Conservation (phyloP, 306 rosid genomes). For the Hippophae gyantsensis region DNA sequence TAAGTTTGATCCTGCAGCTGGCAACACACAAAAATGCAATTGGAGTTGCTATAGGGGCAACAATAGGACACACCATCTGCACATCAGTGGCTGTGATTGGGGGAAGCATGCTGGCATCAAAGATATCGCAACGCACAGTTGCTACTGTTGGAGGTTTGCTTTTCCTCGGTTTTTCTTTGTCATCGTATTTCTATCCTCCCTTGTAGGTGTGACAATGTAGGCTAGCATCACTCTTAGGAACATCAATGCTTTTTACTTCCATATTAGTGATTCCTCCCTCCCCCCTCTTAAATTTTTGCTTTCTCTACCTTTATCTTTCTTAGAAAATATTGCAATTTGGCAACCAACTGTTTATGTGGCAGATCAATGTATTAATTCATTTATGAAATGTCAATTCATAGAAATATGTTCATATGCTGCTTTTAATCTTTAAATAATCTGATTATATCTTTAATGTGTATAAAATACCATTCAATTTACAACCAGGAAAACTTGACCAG, state of each 20-base stretch:
- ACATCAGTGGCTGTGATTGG: constrained; percentile 93
- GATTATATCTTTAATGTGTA: too few species aligned
- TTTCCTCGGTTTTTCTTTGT: constrained; percentile 85
- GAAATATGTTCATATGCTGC: too few species aligned
- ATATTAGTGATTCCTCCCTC: background rate
- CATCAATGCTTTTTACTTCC: constrained; percentile 14
- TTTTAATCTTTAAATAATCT: too few species aligned
- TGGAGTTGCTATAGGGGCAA: constrained; percentile 92
- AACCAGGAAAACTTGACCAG: too few species aligned
- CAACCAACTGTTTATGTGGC: too few species aligned
- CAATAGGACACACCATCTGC: constrained; percentile 86
- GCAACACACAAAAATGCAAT: constrained; percentile 96
- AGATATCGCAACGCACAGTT: constrained; percentile 90
- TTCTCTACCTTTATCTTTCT: too few species aligned
- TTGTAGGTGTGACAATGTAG: constrained; percentile 35
- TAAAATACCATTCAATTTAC: too few species aligned
- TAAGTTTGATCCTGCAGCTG: constrained; percentile 41
- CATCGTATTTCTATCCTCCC: constrained; percentile 94
- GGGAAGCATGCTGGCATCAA: constrained; percentile 98
- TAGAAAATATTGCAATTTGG: too few species aligned
- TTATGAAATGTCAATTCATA: too few species aligned
- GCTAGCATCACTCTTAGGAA: constrained; percentile 23
- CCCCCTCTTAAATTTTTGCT: background rate
- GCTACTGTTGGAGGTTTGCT: constrained; percentile 96
- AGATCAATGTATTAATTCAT: too few species aligned